Conservation (phyloP, 768 basidiomycete genomes). For the Gloeopeniophorella convolvens region DNA sequence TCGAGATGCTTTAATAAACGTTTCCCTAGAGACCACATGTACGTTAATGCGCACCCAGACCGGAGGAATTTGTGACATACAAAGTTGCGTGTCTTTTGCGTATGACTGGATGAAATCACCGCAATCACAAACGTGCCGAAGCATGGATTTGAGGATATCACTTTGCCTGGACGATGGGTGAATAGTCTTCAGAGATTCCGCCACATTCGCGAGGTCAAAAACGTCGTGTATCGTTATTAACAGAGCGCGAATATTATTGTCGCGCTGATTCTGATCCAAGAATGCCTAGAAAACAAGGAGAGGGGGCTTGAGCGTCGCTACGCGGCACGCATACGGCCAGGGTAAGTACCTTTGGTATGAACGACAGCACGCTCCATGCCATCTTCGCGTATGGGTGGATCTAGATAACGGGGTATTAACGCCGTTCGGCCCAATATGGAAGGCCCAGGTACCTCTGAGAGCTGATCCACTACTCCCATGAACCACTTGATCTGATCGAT, state of each 20-base stretch:
- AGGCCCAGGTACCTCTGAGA: no score
- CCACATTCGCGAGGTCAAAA: neutral
- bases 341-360: no score
- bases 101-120: neutral
- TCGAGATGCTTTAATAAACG: neutral
- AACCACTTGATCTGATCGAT: no score
- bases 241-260: neutral
- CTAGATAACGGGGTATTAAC: no score
- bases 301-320: neutral
- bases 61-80: neutral
- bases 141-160: no score
- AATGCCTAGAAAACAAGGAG: neutral
- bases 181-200: neutral
- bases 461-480: no score
- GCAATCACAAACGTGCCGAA: no score
- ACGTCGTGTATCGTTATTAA: neutral
- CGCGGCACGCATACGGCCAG: neutral
- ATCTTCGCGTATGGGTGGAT: no score
- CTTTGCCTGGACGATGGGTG: neutral
- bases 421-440: no score
- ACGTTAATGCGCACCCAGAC: no score
- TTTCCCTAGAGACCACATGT: neutral
- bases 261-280: neutral
- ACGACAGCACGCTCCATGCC: neutral
- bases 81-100: neutral